Evolutionary conservation across 345 rosid genomes (phyloP).

Genomic region (Gossypium turneri): DNA sequence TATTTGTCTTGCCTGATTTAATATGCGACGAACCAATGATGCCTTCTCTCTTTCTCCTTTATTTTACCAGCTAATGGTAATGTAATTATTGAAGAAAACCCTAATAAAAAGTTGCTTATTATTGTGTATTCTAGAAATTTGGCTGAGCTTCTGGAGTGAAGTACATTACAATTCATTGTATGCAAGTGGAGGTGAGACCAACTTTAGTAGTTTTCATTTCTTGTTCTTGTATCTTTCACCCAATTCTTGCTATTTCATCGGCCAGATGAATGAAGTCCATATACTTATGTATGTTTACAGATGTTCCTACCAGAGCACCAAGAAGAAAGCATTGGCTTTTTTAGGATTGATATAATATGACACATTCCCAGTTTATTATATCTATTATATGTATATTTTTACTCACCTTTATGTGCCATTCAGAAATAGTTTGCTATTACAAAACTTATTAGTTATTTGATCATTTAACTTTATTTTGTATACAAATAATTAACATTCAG

Average conservation of each 20-base stretch:
- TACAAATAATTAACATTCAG: neutral
- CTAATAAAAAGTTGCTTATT: neutral
- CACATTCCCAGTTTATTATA: neutral
- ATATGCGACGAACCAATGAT: neutral
- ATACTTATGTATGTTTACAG: constrained; percentile 33
- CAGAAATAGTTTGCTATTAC: neutral
- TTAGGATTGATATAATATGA: constrained; percentile 16
- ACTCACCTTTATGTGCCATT: neutral
- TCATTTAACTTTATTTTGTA: neutral
- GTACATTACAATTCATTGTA: constrained; percentile 91
- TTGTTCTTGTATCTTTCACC: neutral
- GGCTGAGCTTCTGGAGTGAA: constrained; percentile 99
- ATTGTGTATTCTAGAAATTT: constrained; percentile 43
- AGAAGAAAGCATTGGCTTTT: constrained; percentile 82
- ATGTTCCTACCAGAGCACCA: constrained; percentile 64
- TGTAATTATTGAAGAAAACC: neutral
- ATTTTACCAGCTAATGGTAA: neutral
- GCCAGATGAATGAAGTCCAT: constrained; percentile 5
- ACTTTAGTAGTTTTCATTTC: neutral
- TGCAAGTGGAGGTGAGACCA: constrained; percentile 64
- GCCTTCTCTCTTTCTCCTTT: too few species aligned
- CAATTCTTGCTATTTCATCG: neutral
- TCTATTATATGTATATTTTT: neutral
- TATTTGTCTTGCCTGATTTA: constrained; percentile 14
- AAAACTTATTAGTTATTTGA: neutral